Conservation (phyloP, 2,329 filamentous ascomycete species). For the Aspergillus nomiae region DNA sequence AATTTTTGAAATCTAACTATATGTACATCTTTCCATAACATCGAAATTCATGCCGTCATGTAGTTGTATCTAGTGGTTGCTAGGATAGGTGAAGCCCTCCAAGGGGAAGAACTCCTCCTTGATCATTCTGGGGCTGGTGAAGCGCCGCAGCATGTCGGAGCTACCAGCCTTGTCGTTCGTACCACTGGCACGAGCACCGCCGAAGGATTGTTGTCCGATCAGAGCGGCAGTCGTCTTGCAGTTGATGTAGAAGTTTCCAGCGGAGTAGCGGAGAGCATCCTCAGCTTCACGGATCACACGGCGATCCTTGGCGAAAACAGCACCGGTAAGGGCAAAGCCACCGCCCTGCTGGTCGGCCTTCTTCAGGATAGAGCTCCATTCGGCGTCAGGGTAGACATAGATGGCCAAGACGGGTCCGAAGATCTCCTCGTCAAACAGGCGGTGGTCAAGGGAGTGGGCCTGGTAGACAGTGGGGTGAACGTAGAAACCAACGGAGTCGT, state of each 20-base stretch:
- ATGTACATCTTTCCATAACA: neutral
- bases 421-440: constrained; percentile 72
- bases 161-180: constrained; percentile 74
- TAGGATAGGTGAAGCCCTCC: constrained; percentile 65
- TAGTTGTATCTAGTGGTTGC: constrained; percentile 50
- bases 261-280: constrained; percentile 39
- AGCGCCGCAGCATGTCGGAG: constrained; percentile 60
- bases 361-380: constrained; percentile 61
- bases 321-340: constrained; percentile 41
- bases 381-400: constrained; percentile 74
- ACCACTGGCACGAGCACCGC: constrained; percentile 67
- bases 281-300: constrained; percentile 38
- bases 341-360: constrained; percentile 37
- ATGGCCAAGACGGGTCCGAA: constrained; percentile 75
- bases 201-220: constrained; percentile 72
- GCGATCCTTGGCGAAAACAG: constrained; percentile 43
- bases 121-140: constrained; percentile 65
- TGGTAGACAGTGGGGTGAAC: constrained; percentile 79
- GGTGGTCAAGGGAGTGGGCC: constrained; percentile 69
- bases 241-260: constrained; percentile 48
- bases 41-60: neutral
- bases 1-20: neutral
- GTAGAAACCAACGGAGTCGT: constrained; percentile 75
- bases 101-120: constrained; percentile 73
- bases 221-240: constrained; percentile 65